These are phyloP conservation scores for Thermomucor indicae-seudaticae DNA, from an alignment of 371 early-diverging fungal species.

Conservation along the genomic window DNA sequence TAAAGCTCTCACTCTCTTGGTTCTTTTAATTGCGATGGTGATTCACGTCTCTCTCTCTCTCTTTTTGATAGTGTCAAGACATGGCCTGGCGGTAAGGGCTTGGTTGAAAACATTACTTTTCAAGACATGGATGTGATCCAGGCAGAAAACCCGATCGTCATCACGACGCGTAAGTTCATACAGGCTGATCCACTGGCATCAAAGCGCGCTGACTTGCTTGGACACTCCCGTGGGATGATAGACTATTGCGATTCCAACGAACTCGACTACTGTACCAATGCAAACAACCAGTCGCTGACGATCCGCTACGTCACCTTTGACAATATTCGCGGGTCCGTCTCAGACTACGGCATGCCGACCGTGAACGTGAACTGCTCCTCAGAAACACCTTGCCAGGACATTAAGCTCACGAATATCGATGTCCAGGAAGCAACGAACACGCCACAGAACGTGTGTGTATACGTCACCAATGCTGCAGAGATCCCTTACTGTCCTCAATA, in stretches of 20 bases:
- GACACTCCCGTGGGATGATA: neutral
- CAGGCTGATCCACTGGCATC: too few relatives aligned
- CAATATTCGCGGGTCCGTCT: conserved; percentile 17
- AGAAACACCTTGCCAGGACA: conserved; percentile 18
- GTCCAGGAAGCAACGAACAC: conserved; percentile 16
- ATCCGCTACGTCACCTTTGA: conserved; percentile 21
- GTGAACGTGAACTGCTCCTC: conserved; percentile 26
- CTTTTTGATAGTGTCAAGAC: conserved; percentile 2
- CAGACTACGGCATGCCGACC: conserved; percentile 9
- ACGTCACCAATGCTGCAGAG: conserved; percentile 79
- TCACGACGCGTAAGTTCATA: conserved; percentile 24
- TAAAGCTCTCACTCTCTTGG: neutral
- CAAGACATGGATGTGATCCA: conserved; percentile 14
- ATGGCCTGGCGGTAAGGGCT: conserved; percentile 31
- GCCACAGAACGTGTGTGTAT: conserved; percentile 93
- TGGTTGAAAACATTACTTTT: conserved; percentile 22
- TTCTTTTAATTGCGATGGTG: neutral
- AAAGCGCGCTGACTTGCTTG: neutral
- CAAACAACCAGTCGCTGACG: conserved; percentile 16
- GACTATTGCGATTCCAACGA: conserved; percentile 30
- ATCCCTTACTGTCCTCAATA: conserved; percentile 25
- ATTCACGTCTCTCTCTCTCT: neutral
- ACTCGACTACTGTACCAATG: conserved; percentile 16
- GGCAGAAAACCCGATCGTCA: conserved; percentile 24
- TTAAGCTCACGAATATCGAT: conserved; percentile 15